Evolutionary conservation across 768 basidiomycete species (phyloP).

Genomic region (Leccinum fibrillosum): DNA sequence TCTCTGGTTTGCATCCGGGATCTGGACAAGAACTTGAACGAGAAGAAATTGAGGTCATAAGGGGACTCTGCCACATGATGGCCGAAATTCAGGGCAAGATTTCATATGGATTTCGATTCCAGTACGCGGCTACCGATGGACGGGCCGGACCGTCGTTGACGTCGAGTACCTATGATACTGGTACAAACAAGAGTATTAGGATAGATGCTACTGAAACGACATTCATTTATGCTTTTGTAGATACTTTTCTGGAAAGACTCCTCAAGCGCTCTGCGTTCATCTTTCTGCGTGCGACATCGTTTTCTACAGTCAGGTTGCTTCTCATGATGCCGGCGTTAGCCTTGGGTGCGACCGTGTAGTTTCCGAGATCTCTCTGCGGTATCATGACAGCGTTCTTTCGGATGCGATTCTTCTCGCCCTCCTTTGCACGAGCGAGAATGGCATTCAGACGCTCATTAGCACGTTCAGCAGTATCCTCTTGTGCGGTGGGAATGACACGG

Average conservation of each 20-base stretch:
- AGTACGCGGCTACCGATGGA: not conserved
- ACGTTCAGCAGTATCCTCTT: constrained; percentile 37
- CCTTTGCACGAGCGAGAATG: constrained; percentile 65
- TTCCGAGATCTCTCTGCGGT: constrained; percentile 70
- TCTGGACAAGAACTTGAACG: not conserved
- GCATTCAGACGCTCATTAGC: constrained; percentile 58
- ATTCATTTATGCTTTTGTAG: constrained; percentile 23
- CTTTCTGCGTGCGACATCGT: constrained; percentile 69
- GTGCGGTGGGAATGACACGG: constrained; percentile 60
- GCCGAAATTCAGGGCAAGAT: not conserved
- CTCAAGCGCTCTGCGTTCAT: constrained; percentile 73
- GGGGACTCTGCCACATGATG: not conserved
- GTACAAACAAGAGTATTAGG: constrained; percentile 2
- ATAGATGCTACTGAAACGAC: not conserved
- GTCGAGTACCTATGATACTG: not conserved
- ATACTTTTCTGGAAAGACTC: constrained; percentile 52
- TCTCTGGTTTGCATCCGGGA: not conserved
- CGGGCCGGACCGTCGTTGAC: too few relatives aligned
- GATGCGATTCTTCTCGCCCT: constrained; percentile 64
- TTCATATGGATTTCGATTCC: not conserved
- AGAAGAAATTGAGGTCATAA: not conserved
- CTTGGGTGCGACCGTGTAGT: constrained; percentile 77
- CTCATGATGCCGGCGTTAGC: constrained; percentile 49
- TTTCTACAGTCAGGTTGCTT: constrained; percentile 60
- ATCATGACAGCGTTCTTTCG: constrained; percentile 82